These are phyloP conservation scores for Wickerhamiella nectarea DNA, from an alignment of 805 yeast species.

Conservation along the genomic window DNA sequence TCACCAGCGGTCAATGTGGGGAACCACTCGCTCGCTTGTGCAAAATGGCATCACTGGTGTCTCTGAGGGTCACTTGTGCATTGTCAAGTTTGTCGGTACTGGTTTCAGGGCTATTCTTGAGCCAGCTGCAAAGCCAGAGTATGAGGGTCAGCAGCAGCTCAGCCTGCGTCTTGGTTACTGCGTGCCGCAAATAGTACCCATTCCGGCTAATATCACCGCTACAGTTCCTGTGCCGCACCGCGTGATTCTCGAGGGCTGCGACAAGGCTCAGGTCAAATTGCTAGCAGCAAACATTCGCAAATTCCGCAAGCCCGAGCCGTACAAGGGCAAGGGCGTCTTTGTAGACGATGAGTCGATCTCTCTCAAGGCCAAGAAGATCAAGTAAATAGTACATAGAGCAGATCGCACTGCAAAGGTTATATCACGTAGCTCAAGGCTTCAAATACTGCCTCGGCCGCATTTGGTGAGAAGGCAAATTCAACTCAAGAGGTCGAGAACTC, in stretches of 20 bases:
- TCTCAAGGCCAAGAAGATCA: constrained; percentile 84
- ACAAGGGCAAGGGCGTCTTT: constrained; percentile 95
- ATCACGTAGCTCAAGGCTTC: too few relatives aligned
- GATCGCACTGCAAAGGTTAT: too few relatives aligned
- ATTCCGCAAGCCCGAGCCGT: constrained; percentile 93
- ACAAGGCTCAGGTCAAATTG: constrained; percentile 73
- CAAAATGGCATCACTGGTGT: constrained; percentile 76
- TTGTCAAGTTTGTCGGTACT: constrained; percentile 84
- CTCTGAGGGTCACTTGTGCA: constrained; percentile 81
- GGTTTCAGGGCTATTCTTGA: constrained; percentile 87
- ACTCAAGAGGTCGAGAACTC: too few relatives aligned
- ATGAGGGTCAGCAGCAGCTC: constrained; percentile 39
- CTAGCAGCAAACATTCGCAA: constrained; percentile 82
- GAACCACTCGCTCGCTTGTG: constrained; percentile 69
- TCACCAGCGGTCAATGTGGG: constrained; percentile 86
- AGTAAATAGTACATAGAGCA: constrained; percentile 31
- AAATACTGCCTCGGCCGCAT: too few relatives aligned
- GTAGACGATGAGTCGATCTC: constrained; percentile 83
- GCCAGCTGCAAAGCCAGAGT: constrained; percentile 25
- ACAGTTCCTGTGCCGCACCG: constrained; percentile 75
- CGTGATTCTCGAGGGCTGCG: constrained; percentile 69
- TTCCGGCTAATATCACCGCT: constrained; percentile 68
- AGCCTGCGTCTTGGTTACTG: constrained; percentile 81
- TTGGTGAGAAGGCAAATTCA: too few relatives aligned
- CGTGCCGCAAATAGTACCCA: constrained; percentile 54